These are phyloP conservation scores for Wickerhamomyces canadensis DNA, from an alignment of 805 yeast genomes.

Conservation along the genomic window DNA sequence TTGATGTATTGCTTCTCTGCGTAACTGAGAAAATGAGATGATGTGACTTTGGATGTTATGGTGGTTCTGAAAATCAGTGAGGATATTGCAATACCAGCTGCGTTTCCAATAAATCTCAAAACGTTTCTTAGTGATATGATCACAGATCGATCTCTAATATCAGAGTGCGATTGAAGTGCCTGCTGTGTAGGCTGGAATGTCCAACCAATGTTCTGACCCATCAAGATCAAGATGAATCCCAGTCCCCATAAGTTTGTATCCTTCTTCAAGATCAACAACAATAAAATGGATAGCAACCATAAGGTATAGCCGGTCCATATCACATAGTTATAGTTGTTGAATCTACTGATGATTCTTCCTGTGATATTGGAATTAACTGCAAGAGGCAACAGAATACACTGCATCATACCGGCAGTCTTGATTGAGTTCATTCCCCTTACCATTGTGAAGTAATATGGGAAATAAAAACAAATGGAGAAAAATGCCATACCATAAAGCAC, in stretches of 20 bases:
- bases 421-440: conserved; percentile 24
- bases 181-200: conserved; percentile 18
- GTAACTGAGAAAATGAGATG: neutral
- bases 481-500: conserved; percentile 46
- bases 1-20: conserved; percentile 1
- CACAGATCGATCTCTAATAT: conserved; percentile 5
- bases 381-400: conserved; percentile 41
- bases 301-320: conserved; percentile 35
- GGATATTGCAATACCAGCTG: conserved; percentile 5
- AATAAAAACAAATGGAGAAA: conserved; percentile 40
- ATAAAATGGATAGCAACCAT: conserved; percentile 35
- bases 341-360: conserved; percentile 39
- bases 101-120: conserved; percentile 6
- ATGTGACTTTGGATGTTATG: neutral
- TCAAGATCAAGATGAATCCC: conserved; percentile 28
- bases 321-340: conserved; percentile 38
- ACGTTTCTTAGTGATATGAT: conserved; percentile 3
- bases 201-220: conserved; percentile 38
- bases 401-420: conserved; percentile 9
- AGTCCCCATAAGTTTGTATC: conserved; percentile 27
- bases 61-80: conserved; percentile 5
- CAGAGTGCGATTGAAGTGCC: conserved; percentile 4
- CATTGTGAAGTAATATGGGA: conserved; percentile 40
- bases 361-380: conserved; percentile 37
- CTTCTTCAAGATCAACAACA: conserved; percentile 31